Base-by-base conservation (phyloP, 2,329 filamentous ascomycete species). In the Epichloe hybrida region DNA sequence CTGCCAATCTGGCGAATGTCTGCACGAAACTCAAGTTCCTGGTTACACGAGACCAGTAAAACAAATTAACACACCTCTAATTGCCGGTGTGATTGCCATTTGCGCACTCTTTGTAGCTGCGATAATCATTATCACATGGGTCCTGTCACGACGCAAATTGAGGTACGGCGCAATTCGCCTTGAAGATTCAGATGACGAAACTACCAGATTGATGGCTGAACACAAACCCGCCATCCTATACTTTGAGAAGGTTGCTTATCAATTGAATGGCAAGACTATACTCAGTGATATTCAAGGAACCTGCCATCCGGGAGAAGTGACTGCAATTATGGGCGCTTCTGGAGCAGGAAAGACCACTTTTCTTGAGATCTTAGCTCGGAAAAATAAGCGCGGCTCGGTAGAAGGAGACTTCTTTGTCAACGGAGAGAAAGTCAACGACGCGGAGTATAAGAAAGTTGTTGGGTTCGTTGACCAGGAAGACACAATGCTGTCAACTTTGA, bases 381-480 rank as follows among this genome's bases (percentile, higher is more conserved):
- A 97, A 74, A 97, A 97, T 69, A 98, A 98, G 70, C 83, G 89
- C 36, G 94, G 93, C 39, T 67, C 74, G 2, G 79, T 86, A 0
- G 72, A 76, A 8, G 94, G 94, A 20, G 80, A 91, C 53, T 95
- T 96, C 61, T 93, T 84, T 61, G 82, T 98, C 61, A 97, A 97
- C 58, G 94, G 93, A 36, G 88, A 97, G 65, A 91, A 87, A 65
- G 83, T 97, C 38, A 75, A 74, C 35, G 88, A 96, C 64, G 67
- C 79, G 34, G 88, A 96, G 55, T 98, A 93, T 70, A 88, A 86
- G 63, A 90, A 81, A 54, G 88, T 97, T 48, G 85, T 96, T 56
- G 93, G 94, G 21, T 98, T 97, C 60, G 93, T 98, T 40, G 93
- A 98, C 60, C 93, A 98, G 69, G 93, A 98, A 63, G 93, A 98